Base-by-base conservation (phyloP, 257 asterid species). In the Solanum clarkiae region DNA sequence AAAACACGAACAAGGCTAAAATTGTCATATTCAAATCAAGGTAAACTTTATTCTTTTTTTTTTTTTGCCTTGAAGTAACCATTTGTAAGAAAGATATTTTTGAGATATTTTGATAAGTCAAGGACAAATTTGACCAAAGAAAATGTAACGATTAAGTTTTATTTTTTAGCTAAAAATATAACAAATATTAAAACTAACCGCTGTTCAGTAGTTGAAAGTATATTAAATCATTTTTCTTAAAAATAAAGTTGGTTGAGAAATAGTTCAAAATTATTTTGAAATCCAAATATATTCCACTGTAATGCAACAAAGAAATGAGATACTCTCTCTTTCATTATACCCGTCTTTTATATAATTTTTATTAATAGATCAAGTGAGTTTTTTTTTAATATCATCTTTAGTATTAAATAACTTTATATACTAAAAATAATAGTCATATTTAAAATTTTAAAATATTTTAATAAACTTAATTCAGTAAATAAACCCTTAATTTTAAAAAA, bases 321-420 rank as follows among this genome's bases (percentile, higher is more conserved):
- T 60, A 60, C 68, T n/a, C 3, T 59, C 8, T n/a, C 1, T 60
- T 60, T 12, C 68, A n/a, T n/a, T n/a, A 10, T 4, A 60, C 10
- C 12, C 2, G 0, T 4, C 7, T n/a, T 4, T 4, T 10, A 10
- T 60, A n/a, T n/a, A 29, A n/a, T n/a, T n/a, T n/a, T n/a, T n/a
- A n/a, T 1, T 10, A 49, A 49, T 9, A 45, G 11, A 49, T 49
- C 13, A 47, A 47, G 53, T 8, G 13, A 47, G 14, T 10, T 20
- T 60, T 60, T n/a, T 26, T 60, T 10, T 60, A 2, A 24, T 60
- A 60, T 3, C 10, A 60, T n/a, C 68, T 15, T 60, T 10, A 10
- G 7, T 60, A 60, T 26, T 12, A n/a, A 60, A 60, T 60, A 60
- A 20, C 13, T 9, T 20, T 4, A 20, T 59, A 59, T 20, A 59